Conservation (phyloP, 2,329 filamentous ascomycete species). For the Aspergillus caelatus region DNA sequence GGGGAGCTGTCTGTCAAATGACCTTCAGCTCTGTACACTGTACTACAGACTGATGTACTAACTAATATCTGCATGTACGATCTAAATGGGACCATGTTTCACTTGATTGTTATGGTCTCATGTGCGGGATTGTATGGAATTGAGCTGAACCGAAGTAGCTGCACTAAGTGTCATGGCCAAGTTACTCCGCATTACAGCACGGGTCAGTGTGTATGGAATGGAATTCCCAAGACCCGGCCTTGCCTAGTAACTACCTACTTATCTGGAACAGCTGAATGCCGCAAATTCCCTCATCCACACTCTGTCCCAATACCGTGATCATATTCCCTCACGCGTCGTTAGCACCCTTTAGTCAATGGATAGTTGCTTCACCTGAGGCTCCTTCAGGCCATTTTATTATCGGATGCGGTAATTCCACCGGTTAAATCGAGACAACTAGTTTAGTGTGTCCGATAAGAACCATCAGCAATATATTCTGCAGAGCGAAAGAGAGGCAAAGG, state of each 20-base stretch:
- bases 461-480: not conserved
- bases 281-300: not conserved
- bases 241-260: not conserved
- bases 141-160: not conserved
- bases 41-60: not conserved
- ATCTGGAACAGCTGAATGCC: not conserved
- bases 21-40: not conserved
- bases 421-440: not conserved
- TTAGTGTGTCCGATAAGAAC: constrained; percentile 3
- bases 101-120: not conserved
- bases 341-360: not conserved
- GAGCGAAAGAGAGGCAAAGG: not conserved
- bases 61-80: not conserved
- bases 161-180: constrained; percentile 1
- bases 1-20: constrained; percentile 2
- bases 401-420: not conserved
- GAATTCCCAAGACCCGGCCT: not conserved
- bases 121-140: not conserved
- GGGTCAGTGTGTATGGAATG: not conserved
- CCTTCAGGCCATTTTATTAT: not conserved
- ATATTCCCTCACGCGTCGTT: not conserved
- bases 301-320: not conserved
- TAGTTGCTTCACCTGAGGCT: not conserved
- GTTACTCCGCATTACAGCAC: not conserved
- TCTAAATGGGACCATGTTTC: not conserved